Evolutionary conservation across 2,329 filamentous ascomycete genomes (phyloP).

Genomic region (Beauveria rudraprayagi): DNA sequence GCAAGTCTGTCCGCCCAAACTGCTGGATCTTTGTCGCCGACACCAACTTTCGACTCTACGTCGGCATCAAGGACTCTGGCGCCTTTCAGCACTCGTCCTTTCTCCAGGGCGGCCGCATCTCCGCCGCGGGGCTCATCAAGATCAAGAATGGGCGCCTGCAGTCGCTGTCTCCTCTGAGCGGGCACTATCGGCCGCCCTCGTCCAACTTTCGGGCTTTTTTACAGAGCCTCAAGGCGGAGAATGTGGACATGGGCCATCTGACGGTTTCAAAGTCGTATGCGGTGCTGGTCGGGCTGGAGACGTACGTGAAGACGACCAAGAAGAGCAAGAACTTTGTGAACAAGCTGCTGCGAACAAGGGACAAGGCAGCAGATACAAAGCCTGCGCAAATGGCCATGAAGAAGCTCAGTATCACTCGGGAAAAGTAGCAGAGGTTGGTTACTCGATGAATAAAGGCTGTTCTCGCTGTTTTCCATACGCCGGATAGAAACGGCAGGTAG

Average conservation of each 20-base stretch:
- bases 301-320: constrained; percentile 61
- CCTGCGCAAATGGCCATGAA: constrained; percentile 49
- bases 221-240: constrained; percentile 59
- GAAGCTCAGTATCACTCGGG: constrained; percentile 16
- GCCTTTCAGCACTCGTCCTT: constrained; percentile 90
- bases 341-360: constrained; percentile 44
- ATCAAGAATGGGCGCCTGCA: constrained; percentile 73
- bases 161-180: constrained; percentile 62
- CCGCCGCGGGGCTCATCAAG: constrained; percentile 76
- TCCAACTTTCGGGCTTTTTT: constrained; percentile 80
- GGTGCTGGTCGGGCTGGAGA: constrained; percentile 73
- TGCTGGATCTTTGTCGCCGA: constrained; percentile 94
- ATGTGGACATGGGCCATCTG: constrained; percentile 71
- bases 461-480: too few species aligned
- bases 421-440: background rate
- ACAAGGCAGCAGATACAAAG: constrained; percentile 41
- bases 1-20: constrained; percentile 73
- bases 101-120: constrained; percentile 72
- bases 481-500: background rate
- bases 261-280: constrained; percentile 76
- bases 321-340: constrained; percentile 51
- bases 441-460: background rate
- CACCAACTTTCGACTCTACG: constrained; percentile 74
- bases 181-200: constrained; percentile 79
- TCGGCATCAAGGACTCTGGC: constrained; percentile 83